Evolutionary conservation across 208 protist species (phyloP).

Genomic region (Trichomonas tenax): DNA sequence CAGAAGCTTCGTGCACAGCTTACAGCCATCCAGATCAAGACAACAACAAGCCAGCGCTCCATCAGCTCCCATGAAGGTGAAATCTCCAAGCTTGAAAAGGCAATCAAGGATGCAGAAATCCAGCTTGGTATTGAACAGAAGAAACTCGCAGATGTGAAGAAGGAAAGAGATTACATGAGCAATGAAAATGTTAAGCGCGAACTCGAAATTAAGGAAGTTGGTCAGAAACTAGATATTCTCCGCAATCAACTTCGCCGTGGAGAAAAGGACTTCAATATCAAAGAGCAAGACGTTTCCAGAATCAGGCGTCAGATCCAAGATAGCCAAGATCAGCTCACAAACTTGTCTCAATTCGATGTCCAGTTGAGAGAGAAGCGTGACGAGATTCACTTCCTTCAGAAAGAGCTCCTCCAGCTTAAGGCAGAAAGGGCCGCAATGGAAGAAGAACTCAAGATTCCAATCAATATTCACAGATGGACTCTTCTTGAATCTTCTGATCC

Average conservation of each 20-base stretch:
- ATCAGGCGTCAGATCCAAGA: not conserved
- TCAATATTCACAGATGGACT: conserved; percentile 13
- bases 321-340: not conserved
- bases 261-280: not conserved
- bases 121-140: not conserved
- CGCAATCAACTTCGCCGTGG: not conserved
- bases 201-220: not conserved
- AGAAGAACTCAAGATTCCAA: not conserved
- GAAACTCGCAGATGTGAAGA: not conserved
- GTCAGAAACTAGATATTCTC: not conserved
- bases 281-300: not conserved
- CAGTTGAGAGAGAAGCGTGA: not conserved
- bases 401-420: not conserved
- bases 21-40: not conserved
- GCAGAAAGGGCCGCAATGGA: conserved; percentile 11
- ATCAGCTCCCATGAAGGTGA: not conserved
- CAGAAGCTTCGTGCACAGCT: not conserved
- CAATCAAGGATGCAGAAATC: not conserved
- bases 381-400: not conserved
- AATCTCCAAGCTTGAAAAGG: not conserved
- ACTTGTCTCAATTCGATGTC: not conserved
- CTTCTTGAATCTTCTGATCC: not conserved
- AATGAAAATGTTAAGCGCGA: not conserved
- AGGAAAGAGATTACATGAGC: not conserved
- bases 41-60: not conserved